A percentile compares a stretch with the other conserved stretches of the same genome.
Conservation (phyloP, 257 asterid species). For the Penstemon barbatus region DNA sequence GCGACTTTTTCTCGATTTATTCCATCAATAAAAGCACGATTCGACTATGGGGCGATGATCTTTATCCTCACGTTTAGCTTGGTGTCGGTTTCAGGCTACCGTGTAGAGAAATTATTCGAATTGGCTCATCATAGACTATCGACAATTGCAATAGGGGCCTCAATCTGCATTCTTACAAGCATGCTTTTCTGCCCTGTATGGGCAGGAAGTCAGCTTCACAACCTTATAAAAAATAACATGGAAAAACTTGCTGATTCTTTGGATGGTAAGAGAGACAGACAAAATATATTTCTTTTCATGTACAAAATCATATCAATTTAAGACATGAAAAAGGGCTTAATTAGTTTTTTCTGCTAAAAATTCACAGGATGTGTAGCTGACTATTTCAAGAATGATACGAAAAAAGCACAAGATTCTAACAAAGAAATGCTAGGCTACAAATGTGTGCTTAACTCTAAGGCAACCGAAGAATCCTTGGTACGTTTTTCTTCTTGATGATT, state of each 20-base stretch:
- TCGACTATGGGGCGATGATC: conserved; percentile 81
- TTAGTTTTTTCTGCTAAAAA: neutral
- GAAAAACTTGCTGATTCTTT: conserved; percentile 75
- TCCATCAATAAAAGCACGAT: conserved; percentile 69
- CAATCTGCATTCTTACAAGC: conserved; percentile 62
- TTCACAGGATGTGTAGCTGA: conserved; percentile 51
- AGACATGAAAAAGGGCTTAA: neutral
- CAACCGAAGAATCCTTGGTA: conserved; percentile 79
- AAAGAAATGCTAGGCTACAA: conserved; percentile 52
- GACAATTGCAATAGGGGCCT: conserved; percentile 72
- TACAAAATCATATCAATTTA: neutral
- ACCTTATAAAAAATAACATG: conserved; percentile 56
- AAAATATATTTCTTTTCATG: neutral
- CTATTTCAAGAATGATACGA: conserved; percentile 36
- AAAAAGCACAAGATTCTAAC: conserved; percentile 27
- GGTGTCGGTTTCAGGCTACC: conserved; percentile 86
- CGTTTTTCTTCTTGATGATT: neutral
- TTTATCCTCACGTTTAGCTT: conserved; percentile 81
- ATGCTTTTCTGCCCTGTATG: conserved; percentile 69
- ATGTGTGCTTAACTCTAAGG: conserved; percentile 68
- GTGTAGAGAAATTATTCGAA: conserved; percentile 65
- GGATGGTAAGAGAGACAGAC: conserved; percentile 49
- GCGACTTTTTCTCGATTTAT: conserved; percentile 82
- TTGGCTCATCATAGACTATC: conserved; percentile 68
- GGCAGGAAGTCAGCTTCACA: conserved; percentile 83